Base-by-base conservation (phyloP, 805 yeast species). In the Lipomyces lipofer region DNA sequence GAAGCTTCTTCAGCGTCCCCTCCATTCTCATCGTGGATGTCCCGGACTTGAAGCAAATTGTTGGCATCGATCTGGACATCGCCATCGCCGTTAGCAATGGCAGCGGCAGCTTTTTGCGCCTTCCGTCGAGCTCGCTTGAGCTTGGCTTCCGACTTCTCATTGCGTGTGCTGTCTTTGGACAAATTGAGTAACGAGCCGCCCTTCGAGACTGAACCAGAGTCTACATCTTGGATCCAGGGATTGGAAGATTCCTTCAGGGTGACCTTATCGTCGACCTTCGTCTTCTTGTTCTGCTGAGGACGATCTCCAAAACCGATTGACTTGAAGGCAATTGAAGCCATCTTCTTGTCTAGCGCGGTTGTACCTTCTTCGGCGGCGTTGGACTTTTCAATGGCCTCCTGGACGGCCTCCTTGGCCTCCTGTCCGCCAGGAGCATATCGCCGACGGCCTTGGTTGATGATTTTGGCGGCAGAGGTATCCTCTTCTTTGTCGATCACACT, bases 401-500 rank as follows among this genome's bases (percentile, higher is more conserved):
- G 35, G 22, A 58, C 65, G 10, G 62, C 66, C 4, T 47, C 47
- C 36, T 74, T 71, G 35, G 73, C 67, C n/a, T 71, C 71, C 9
- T 73, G 66, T 2, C 82, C 79, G 10, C 75, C 73, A 4, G 96
- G 94, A 2, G 91, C 81, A 66, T 88, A 90, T 12, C 82, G 75
- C 69, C 96, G 78, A 73, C 96, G 82, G 38, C 98, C 98, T 58
- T 78, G 77, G 67, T 88, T 89, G 43, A 82, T 68, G 15, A 68
- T 64, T 35, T 67, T 68, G 13, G 76, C 71, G 61, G 81, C 82
- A 19, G 82, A 73, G 47, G 68, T 68, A 30, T 67, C 72, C 5
- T 66, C 70, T 9, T 70, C 73, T 10, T 68, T 71, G 12, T 69
- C 73, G 21, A 67, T 74, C 9, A 67, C 71, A 33, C 78, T 84